Percentiles rank a stretch among this genome's conserved stretches.
These are phyloP conservation scores for Trichosanthes truncata DNA, from an alignment of 306 rosid species.

Conservation along the genomic window DNA sequence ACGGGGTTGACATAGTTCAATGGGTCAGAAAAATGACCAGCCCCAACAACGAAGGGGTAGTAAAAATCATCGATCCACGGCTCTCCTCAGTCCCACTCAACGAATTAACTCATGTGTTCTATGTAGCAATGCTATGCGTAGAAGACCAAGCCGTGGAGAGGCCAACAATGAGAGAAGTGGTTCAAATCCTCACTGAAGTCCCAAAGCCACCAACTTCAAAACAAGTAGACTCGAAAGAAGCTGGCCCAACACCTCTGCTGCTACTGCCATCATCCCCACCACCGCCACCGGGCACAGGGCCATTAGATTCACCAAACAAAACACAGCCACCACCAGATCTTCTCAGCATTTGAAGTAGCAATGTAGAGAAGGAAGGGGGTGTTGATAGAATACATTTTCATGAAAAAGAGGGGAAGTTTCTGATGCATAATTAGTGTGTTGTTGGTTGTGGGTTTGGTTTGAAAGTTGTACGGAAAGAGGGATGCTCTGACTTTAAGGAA, in stretches of 20 bases:
- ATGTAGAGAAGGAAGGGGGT: background rate
- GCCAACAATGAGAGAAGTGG: conserved; percentile 96
- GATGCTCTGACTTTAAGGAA: no score
- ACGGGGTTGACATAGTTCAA: conserved; percentile 92
- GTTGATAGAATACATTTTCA: conserved; percentile 1
- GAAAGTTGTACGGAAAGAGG: no score
- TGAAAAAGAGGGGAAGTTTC: background rate
- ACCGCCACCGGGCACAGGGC: background rate
- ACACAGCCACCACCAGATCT: conserved; percentile 47
- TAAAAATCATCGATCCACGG: conserved; percentile 75
- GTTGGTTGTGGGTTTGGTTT: background rate
- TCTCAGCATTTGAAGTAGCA: conserved; percentile 54
- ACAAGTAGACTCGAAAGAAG: conserved; percentile 17
- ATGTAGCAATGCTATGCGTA: conserved; percentile 88
- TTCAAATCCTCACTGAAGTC: conserved; percentile 88
- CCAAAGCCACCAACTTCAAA: conserved; percentile 53
- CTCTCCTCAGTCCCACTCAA: conserved; percentile 85
- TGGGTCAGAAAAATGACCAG: conserved; percentile 90
- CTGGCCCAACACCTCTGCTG: background rate
- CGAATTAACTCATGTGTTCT: conserved; percentile 80
- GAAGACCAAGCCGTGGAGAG: conserved; percentile 97
- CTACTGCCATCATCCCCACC: conserved; percentile 32
- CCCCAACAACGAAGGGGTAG: conserved; percentile 73
- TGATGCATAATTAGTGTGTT: background rate
- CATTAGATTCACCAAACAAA: background rate